phyloP scores from a whole-genome alignment of 1,139 yeast species.

The Candida dubliniensis region DNA sequence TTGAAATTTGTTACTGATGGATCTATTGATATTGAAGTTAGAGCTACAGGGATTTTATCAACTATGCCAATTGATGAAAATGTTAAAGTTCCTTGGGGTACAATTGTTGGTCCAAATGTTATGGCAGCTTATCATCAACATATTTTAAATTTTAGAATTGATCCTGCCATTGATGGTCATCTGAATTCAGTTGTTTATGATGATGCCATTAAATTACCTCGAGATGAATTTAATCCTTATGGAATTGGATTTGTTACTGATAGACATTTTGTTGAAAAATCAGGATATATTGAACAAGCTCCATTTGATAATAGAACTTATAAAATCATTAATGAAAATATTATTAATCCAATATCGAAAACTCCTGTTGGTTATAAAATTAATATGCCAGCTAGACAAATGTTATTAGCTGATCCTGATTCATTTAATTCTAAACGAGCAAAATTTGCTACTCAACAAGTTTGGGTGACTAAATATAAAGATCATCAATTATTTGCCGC shows the following conservation, averaged over 20 bases:
- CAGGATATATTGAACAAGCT: slow-evolving; percentile 73
- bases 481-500: slow-evolving; percentile 73
- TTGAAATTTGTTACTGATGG: slow-evolving; percentile 82
- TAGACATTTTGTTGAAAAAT: slow-evolving; percentile 65
- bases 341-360: slow-evolving; percentile 72
- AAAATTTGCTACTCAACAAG: slow-evolving; percentile 67
- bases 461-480: slow-evolving; percentile 74
- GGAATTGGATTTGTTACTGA: slow-evolving; percentile 75
- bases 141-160: slow-evolving; percentile 78
- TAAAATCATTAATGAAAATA: slow-evolving; percentile 78
- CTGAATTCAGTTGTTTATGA: slow-evolving; percentile 74
- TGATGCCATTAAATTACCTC: slow-evolving; percentile 68
- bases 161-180: slow-evolving; percentile 86
- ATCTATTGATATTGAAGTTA: slow-evolving; percentile 75
- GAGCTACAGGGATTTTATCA: slow-evolving; percentile 86
- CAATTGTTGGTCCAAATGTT: slow-evolving; percentile 80
- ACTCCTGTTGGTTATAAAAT: slow-evolving; percentile 84
- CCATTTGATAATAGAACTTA: slow-evolving; percentile 75
- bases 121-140: slow-evolving; percentile 92
- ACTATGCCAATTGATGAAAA: slow-evolving; percentile 83
- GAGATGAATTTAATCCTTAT: slow-evolving; percentile 61
- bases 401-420: slow-evolving; percentile 65
- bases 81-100: slow-evolving; percentile 78
- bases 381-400: slow-evolving; percentile 73
- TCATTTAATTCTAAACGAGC: slow-evolving; percentile 69